Base-by-base conservation (phyloP, 2,329 filamentous ascomycete species). In the Aulographum hederae region DNA sequence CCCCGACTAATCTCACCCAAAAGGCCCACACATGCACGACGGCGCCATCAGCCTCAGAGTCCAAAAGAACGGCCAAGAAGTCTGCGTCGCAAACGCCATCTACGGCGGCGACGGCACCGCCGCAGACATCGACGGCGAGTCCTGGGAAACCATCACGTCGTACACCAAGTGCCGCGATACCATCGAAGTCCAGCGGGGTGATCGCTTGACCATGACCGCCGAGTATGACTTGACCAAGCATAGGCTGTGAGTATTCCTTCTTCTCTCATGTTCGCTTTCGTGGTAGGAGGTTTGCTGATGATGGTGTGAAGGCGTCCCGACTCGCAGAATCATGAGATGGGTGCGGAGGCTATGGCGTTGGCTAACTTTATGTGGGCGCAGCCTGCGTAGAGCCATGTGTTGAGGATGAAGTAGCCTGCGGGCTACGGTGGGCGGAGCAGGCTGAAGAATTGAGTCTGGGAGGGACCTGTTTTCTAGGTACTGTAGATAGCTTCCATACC, bases 181-280 rank as follows among this genome's bases (percentile, higher is more conserved):
- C 8, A 32, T 34, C 13, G 18, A 32, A 12, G 3, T 34, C 10
- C 16, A 3, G 11, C 33, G 33, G 33, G 33, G 33, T 11, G 33
- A 34, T 15, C 26, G 8, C 5, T 14, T 34, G 2, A 34, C 16
- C 2, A 32, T 34, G 18, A 18, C 23, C n/a, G 18, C 33, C 2
- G 20, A 33, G 14, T 34, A 34, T 19, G 33, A 34, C 19, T 20
- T 34, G 18, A 34, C 33, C 8, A 20, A 35, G 32, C 29, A 34
- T 17, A 31, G 23, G 15, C 31, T 34, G 33, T 33, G 18, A 33
- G 32, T 33, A n/a, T n/a, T n/a, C n/a, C n/a, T n/a, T n/a, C n/a
- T n/a, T n/a, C 6, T 8, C 8, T 10, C 8, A 18, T 10, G 10
- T 20, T 17, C 14, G 20, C 6, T 10, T 21, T 18, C 14, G 6